Evolutionary conservation across 2,329 filamentous ascomycete genomes (phyloP), one percentile per base, ranked within the genome.

Genomic region (Fusarium chaquense): DNA sequence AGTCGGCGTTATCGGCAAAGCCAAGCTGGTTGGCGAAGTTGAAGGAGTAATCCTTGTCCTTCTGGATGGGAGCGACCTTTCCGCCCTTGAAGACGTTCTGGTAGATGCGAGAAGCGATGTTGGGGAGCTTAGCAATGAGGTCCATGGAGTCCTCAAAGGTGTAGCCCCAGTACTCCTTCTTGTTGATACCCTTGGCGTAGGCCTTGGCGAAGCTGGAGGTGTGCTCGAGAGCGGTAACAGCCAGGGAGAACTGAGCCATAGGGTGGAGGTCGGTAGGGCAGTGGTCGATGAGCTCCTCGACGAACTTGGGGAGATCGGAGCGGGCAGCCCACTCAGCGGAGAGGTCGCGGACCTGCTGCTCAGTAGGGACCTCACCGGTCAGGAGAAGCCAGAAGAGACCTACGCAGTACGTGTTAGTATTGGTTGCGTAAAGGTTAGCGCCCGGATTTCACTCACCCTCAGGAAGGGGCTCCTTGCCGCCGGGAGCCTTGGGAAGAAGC

Each of bases 51-150:
- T 99, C 96, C 92, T 98, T 96, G 87, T 98, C 95, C 89, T 97
- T 97, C 88, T 98, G 91, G 82, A 97, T 89, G 58, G 94, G 82
- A 66, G 93, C 93, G 75, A 99, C 95, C 91, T 98, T 98, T 86
- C 96, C 96, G 80, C 97, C 96, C 91, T 98, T 98, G 93, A 97
- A 99, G 82, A 98, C 91, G 83, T 99, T 99, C 87, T 97, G 96
- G 91, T 99, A 99, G 89, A 99, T 99, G 86, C 94, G 93, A 71
- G 96, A 87, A 72, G 96, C 96, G 78, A 99, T 98, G 82, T 93
- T 98, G 81, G 96, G 96, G 77, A 99, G 93, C 91, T 98, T 98
- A 80, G 96, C 96, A 82, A 99, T 99, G 82, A 99, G 88, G 85
- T 99, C 95, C 95, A 99, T 98, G 69, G 94, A 96, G 86, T 99